phyloP scores from a whole-genome alignment of 371 early-diverging fungal species.

The Enteropsectra breve region DNA sequence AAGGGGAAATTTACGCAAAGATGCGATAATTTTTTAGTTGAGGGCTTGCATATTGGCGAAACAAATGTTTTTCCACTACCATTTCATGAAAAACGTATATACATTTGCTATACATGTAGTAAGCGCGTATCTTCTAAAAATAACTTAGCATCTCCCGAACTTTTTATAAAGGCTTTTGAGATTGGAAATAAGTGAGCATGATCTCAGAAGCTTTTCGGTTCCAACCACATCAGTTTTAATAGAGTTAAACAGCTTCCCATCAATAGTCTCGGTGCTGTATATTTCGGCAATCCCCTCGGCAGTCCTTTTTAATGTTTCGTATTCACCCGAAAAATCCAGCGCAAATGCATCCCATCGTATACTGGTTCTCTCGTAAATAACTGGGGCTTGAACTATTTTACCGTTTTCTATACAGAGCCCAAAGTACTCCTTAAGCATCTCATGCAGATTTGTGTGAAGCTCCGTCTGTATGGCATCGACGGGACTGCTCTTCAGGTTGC shows the following conservation, averaged over 20 bases:
- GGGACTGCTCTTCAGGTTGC: neutral
- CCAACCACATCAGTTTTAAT: neutral
- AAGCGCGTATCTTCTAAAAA: no score
- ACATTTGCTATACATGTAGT: no score
- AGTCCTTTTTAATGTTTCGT: neutral
- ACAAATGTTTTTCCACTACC: no score
- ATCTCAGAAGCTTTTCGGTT: neutral
- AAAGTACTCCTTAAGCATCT: slow-evolving; percentile 10
- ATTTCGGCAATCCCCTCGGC: neutral
- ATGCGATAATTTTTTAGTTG: no score
- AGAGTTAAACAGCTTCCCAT: neutral
- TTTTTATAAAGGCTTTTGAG: slow-evolving; percentile 5
- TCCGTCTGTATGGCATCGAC: neutral
- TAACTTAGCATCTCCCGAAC: slow-evolving; percentile 6
- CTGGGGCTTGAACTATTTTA: neutral
- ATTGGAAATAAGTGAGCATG: neutral
- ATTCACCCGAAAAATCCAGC: neutral
- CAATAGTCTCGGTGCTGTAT: neutral
- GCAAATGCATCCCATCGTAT: neutral
- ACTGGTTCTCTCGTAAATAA: neutral
- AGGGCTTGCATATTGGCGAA: no score
- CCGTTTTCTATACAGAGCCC: neutral
- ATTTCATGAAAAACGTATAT: no score
- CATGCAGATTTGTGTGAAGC: neutral
- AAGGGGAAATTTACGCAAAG: no score